Percentiles rank a stretch among this genome's conserved stretches.
Evolutionary conservation across 2,329 filamentous ascomycete genomes (phyloP).

Genomic region (Aureobasidium sp.): DNA sequence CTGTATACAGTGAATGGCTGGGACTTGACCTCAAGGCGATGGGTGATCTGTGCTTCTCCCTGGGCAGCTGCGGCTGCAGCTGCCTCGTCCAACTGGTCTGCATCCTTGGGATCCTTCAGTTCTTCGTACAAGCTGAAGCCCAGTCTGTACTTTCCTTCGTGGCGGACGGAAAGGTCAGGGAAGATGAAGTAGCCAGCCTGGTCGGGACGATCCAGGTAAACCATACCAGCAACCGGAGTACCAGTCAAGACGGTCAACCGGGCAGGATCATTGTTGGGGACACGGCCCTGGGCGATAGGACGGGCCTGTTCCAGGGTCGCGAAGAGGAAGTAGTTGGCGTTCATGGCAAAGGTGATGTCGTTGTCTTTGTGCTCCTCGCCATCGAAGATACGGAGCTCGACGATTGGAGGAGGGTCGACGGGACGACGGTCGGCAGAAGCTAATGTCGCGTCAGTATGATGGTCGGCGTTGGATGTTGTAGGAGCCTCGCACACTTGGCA

Average conservation of each 20-base stretch:
- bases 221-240: conserved; percentile 90
- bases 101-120: conserved; percentile 74
- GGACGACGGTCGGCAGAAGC: conserved; percentile 81
- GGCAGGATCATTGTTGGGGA: conserved; percentile 55
- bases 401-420: conserved; percentile 88
- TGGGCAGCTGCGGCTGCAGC: conserved; percentile 25
- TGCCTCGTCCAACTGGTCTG: conserved; percentile 46
- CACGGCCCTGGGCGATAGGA: conserved; percentile 70
- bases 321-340: conserved; percentile 96
- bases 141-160: conserved; percentile 87
- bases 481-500: conserved; percentile 66
- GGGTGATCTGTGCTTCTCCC: conserved; percentile 58
- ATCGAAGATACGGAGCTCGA: conserved; percentile 80
- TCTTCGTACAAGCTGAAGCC: conserved; percentile 92
- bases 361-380: conserved; percentile 40
- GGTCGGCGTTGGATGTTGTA: background rate
- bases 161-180: conserved; percentile 87
- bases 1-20: conserved; percentile 81
- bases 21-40: conserved; percentile 84
- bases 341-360: conserved; percentile 75
- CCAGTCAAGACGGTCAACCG: conserved; percentile 82
- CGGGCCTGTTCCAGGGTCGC: conserved; percentile 83
- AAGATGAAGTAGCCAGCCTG: conserved; percentile 92
- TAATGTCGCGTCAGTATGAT: conserved; percentile 30
- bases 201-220: conserved; percentile 79